Base-by-base conservation (phyloP, 495 filamentous ascomycete species). In the Coniosporium apollinis region DNA sequence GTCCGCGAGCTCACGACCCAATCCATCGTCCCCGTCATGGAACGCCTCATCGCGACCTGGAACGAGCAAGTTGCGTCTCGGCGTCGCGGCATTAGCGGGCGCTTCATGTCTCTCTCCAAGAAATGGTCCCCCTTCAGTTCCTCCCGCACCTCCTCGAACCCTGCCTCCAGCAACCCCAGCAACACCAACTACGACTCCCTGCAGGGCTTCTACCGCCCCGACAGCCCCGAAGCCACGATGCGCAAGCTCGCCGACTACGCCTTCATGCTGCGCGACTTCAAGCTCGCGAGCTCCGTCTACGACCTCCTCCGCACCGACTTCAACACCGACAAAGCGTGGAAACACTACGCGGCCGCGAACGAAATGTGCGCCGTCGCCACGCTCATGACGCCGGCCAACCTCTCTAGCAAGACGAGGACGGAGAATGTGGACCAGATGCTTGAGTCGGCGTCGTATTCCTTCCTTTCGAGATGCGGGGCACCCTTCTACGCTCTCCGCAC, bases 31-130 rank as follows among this genome's bases (percentile, higher is more conserved):
- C 89, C 89, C 0, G 82, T 77, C 36, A 96, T 97, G 91, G 89
- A 97, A 56, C 79, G 84, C 32, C 69, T 76, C 44, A 67, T 87
- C 6, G 75, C 84, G 17, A 68, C 81, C 3, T 97, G 89, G 89
- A 97, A 97, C 50, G 89, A 97, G 48, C 86, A 94, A 57, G 76
- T 96, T 5, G 85, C 83, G n/a, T 92, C 91, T 10, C 65, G 79
- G 30, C 64, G 89, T 28, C 72, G 82, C 36, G 91, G 91, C 21
- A 64, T 97, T 37, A 77, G 76, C 41, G 89, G 89, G 10, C 72
- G 83, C 2, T 84, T 97, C 50, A 78, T 92, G 59, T 86, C 77
- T n/a, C 62, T 96, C 40, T 91, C 82, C 0, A 87, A 87, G 55
- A 68, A 77, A 46, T 92, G 75, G 70, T 69, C 76, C 20, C 71